These are phyloP conservation scores for Apiotrichum porosum DNA, from an alignment of 1,284 basidiomycete genomes.

Conservation along the genomic window DNA sequence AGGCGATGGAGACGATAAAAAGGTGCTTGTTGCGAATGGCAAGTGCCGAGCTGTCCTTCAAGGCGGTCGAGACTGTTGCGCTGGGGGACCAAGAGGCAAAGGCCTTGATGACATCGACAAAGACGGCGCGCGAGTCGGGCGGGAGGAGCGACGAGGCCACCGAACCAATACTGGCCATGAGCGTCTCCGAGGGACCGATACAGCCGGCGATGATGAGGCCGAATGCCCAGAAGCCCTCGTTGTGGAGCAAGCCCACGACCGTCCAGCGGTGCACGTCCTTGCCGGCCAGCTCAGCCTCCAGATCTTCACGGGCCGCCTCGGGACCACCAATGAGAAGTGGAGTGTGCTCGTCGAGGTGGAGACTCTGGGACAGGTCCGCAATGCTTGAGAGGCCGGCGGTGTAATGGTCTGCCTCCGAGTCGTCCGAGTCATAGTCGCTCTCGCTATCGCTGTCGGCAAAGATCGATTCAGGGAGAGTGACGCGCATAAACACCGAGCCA, in stretches of 20 bases:
- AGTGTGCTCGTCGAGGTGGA: constrained; percentile 43
- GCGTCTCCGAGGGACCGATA: constrained; percentile 47
- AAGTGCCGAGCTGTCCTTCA: constrained; percentile 21
- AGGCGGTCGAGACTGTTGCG: background rate
- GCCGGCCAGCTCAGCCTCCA: constrained; percentile 30
- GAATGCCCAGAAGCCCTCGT: constrained; percentile 47
- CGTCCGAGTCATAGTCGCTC: constrained; percentile 5
- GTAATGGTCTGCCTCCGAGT: background rate
- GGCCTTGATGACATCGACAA: constrained; percentile 8
- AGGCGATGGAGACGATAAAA: constrained; percentile 42
- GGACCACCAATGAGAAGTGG: constrained; percentile 47
- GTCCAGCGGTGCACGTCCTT: constrained; percentile 41
- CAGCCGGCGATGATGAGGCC: constrained; percentile 41
- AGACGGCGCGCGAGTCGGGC: constrained; percentile 6
- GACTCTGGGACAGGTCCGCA: constrained; percentile 13
- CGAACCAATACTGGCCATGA: constrained; percentile 46
- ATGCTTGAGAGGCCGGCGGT: background rate
- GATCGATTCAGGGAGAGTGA: constrained; percentile 23
- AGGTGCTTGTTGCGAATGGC: constrained; percentile 47
- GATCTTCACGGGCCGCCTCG: constrained; percentile 42
- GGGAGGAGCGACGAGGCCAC: constrained; percentile 46
- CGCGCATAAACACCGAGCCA: constrained; percentile 41
- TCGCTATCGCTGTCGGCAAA: constrained; percentile 10
- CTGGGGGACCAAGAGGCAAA: constrained; percentile 7
- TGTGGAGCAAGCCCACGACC: constrained; percentile 27